phyloP scores from a whole-genome alignment of 1,139 yeast genomes.

The Kurtzmaniella natalensis region DNA sequence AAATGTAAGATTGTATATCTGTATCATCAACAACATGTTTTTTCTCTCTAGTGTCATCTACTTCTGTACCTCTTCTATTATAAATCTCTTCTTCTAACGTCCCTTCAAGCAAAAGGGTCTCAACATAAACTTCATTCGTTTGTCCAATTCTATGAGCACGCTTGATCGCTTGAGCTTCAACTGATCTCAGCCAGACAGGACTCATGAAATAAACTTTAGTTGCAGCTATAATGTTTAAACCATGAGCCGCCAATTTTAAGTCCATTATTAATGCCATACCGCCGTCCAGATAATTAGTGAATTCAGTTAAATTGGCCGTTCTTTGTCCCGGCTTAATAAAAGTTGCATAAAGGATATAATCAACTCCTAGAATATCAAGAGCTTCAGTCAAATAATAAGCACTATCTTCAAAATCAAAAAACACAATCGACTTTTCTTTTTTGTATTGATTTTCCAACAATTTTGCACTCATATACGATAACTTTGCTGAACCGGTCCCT shows the following conservation, averaged over 20 bases:
- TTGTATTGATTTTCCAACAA: conserved; percentile 46
- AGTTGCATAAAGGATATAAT: conserved; percentile 61
- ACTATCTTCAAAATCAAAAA: conserved; percentile 67
- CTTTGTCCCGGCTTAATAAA: conserved; percentile 49
- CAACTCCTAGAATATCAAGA: conserved; percentile 55
- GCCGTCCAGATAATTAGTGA: conserved; percentile 39
- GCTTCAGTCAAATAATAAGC: conserved; percentile 66
- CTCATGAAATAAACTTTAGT: conserved; percentile 63
- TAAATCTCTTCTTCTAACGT: conserved; percentile 69
- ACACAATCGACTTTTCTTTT: conserved; percentile 53
- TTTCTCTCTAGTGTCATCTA: conserved; percentile 12
- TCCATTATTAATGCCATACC: conserved; percentile 63
- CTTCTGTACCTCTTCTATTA: conserved; percentile 24
- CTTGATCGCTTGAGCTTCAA: conserved; percentile 71
- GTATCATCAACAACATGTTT: conserved; percentile 49
- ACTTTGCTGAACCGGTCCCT: conserved; percentile 60
- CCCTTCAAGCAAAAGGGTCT: conserved; percentile 55
- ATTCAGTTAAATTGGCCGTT: conserved; percentile 49
- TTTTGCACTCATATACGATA: conserved; percentile 54
- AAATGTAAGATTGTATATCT: conserved; percentile 54
- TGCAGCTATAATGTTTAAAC: conserved; percentile 63
- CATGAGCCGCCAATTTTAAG: conserved; percentile 63
- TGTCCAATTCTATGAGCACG: conserved; percentile 75
- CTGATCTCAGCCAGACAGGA: conserved; percentile 67
- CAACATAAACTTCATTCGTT: conserved; percentile 49